phyloP scores from a whole-genome alignment of 345 rosid genomes.

The Salix arbutifolia region DNA sequence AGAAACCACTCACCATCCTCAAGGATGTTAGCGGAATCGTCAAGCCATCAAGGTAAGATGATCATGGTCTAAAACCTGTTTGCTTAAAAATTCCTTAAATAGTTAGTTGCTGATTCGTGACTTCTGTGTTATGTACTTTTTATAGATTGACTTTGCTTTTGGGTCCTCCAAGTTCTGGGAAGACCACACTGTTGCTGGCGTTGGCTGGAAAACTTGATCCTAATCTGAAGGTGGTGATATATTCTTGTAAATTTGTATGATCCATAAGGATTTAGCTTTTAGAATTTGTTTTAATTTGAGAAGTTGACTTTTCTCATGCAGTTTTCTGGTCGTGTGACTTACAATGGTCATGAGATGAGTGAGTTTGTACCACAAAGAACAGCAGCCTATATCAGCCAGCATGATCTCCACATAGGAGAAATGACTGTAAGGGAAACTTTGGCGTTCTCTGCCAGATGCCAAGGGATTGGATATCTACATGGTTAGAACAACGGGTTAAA shows the following conservation, averaged over 20 bases:
- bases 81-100: background rate
- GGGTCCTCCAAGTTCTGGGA: conserved; percentile 89
- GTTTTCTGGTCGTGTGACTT: conserved; percentile 57
- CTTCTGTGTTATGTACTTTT: background rate
- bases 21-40: conserved; percentile 63
- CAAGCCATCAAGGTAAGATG: conserved; percentile 61
- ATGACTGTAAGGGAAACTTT: conserved; percentile 77
- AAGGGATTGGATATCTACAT: conserved; percentile 55
- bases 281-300: background rate
- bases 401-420: conserved; percentile 56
- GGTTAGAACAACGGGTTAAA: conserved; percentile 34
- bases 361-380: conserved; percentile 67
- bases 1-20: conserved; percentile 55
- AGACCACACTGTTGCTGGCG: conserved; percentile 70
- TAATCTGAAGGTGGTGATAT: conserved; percentile 42
- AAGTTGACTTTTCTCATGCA: conserved; percentile 12
- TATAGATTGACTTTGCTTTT: conserved; percentile 68
- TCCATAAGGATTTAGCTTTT: background rate
- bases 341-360: conserved; percentile 50
- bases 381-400: conserved; percentile 66
- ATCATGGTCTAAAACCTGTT: conserved; percentile 4
- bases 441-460: conserved; percentile 75
- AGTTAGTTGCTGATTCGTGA: background rate
- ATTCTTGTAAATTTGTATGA: background rate
- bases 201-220: conserved; percentile 73